Evolutionary conservation across 148 eudicot genomes (phyloP), one percentile per base, ranked within the genome.

Genomic region (Polygonum maritimum): DNA sequence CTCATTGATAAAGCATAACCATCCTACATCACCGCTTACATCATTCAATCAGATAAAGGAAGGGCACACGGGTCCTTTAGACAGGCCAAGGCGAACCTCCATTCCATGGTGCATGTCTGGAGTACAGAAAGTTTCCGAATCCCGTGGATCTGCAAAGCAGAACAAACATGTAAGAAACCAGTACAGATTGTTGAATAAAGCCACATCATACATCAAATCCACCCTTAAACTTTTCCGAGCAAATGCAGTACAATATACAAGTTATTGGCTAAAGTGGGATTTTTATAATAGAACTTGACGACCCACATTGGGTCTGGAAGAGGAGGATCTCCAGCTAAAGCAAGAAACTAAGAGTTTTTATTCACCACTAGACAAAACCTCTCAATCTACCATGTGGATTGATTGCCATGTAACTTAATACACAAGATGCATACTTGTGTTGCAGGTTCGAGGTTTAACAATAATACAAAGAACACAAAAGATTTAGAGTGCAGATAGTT

Each of bases 101-200:
- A 90, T 84, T 51, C 96, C 98, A 72, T 94, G 93, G 77, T 94
- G 98, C 97, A 90, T 86, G 85, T 94, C 98, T 49, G 81, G 77
- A 13, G 90, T 85, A n/a, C 91, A 87, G 74, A 83, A 69, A 16
- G 84, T 80, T 70, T 92, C 97, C 36, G 98, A 92, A 49, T 94
- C 98, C 41, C 87, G 92, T 31, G 97, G 97, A 80, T 92, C 98
- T 94, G 89, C 84, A 86, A 38, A 41, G 39, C 71, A 79, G 16
- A 14, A 63, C 18, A 55, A 82, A 15, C 40, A 70, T 38, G 9
- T 7, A 52, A 75, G 73, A 35, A 65, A 14, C 65, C 36, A 57
- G 70, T n/a, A 54, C 31, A 52, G 62, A 33, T 65, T 35, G 16
- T 14, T 79, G 21, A 38, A 67, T 0, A 38, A 63, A 19, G 3